Percentiles rank a stretch among this genome's conserved stretches.
Evolutionary conservation across 345 rosid genomes (phyloP).

Genomic region (Linum trigynum): DNA sequence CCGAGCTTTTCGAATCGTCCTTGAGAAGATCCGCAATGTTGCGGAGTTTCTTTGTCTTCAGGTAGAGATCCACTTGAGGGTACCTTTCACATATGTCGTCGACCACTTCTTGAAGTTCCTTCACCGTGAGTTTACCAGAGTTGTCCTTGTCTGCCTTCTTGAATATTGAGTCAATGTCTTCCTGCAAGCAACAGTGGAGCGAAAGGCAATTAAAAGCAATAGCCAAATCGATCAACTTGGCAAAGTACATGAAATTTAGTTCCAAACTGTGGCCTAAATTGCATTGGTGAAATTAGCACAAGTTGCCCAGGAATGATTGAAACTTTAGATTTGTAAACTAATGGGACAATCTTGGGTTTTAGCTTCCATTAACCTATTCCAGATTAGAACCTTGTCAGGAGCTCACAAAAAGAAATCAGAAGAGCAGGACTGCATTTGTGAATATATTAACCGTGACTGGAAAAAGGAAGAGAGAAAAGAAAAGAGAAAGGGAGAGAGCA

Average conservation of each 20-base stretch:
- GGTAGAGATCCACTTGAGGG: conserved; percentile 82
- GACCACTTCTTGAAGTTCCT: conserved; percentile 72
- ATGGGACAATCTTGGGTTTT: background rate
- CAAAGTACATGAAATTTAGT: background rate
- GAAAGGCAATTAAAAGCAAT: background rate
- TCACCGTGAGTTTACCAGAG: conserved; percentile 73
- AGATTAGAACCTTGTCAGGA: background rate
- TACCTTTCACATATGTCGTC: conserved; percentile 74
- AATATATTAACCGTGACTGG: background rate
- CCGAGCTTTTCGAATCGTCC: conserved; percentile 47
- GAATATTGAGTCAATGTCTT: conserved; percentile 66
- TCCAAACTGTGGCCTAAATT: background rate
- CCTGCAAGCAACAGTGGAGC: conserved; percentile 32
- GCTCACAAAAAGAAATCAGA: background rate
- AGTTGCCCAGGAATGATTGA: no score
- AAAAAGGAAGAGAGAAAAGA: no score
- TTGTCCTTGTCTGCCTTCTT: conserved; percentile 86
- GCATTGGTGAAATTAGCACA: no score
- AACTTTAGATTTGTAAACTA: background rate
- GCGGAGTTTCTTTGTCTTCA: conserved; percentile 62
- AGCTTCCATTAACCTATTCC: background rate
- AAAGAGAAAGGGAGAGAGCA: background rate
- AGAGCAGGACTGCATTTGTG: background rate
- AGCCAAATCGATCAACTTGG: background rate
- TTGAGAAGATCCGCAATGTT: conserved; percentile 58